Conservation (phyloP, 768 basidiomycete genomes). For the Suillus subluteus region DNA sequence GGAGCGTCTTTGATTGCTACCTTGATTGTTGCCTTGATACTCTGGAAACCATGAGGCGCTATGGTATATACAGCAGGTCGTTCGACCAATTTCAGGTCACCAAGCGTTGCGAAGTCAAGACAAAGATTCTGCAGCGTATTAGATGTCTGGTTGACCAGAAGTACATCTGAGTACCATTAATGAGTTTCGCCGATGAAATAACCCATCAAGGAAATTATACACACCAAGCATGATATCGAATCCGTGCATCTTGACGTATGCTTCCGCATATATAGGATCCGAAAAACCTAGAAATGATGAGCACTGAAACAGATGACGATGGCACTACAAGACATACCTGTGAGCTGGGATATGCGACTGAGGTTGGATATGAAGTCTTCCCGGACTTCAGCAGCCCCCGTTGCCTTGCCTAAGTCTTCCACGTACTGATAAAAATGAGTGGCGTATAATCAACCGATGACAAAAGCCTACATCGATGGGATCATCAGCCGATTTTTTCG, state of each 20-base stretch:
- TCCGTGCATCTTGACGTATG: conserved; percentile 95
- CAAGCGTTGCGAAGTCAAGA: conserved; percentile 95
- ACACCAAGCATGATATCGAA: conserved; percentile 93
- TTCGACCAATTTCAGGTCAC: conserved; percentile 96
- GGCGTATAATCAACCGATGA: background rate
- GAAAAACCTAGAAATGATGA: conserved; percentile 72
- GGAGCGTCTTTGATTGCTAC: conserved; percentile 42
- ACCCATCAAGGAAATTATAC: conserved; percentile 18
- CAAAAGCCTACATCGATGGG: conserved; percentile 61
- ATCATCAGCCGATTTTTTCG: conserved; percentile 86
- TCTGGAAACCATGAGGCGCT: conserved; percentile 96
- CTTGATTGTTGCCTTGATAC: conserved; percentile 98
- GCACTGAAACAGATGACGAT: background rate
- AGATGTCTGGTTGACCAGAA: conserved; percentile 93
- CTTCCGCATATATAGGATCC: conserved; percentile 97
- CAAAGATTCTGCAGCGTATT: conserved; percentile 97
- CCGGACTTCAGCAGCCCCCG: conserved; percentile 78
- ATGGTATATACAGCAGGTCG: conserved; percentile 93
- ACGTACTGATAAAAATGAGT: conserved; percentile 59
- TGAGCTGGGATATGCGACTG: conserved; percentile 90
- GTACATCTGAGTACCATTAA: conserved; percentile 62
- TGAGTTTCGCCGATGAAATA: background rate
- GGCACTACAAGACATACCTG: conserved; percentile 51
- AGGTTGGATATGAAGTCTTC: conserved; percentile 96
- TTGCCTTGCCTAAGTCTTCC: conserved; percentile 83